Conservation (phyloP, 805 yeast genomes). For the Saccharomycopsis javanensis region DNA sequence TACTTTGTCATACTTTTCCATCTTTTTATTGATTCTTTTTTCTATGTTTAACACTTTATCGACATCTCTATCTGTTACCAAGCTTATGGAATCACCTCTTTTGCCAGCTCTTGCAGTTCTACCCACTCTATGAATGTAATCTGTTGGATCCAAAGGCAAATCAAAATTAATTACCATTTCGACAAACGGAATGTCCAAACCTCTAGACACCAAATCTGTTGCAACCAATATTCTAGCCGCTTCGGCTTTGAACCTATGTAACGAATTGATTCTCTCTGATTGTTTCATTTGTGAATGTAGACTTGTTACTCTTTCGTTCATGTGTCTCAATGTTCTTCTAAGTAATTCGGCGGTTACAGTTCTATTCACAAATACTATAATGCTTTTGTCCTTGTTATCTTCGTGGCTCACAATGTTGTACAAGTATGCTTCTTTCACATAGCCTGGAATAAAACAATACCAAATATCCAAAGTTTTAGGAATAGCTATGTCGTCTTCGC, state of each 20-base stretch:
- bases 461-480: conserved; percentile 60
- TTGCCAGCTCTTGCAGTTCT: conserved; percentile 99
- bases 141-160: conserved; percentile 93
- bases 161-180: conserved; percentile 86
- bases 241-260: conserved; percentile 87
- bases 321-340: conserved; percentile 59
- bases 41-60: conserved; percentile 77
- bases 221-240: conserved; percentile 91
- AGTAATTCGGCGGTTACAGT: conserved; percentile 84
- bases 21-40: conserved; percentile 66
- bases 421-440: conserved; percentile 84
- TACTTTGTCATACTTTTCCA: conserved; percentile 64
- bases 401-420: conserved; percentile 56
- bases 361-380: conserved; percentile 84
- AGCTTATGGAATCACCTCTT: conserved; percentile 69
- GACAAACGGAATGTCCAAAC: conserved; percentile 91
- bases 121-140: conserved; percentile 94
- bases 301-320: conserved; percentile 79
- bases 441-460: conserved; percentile 73
- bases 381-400: conserved; percentile 54
- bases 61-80: conserved; percentile 81
- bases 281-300: conserved; percentile 94
- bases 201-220: conserved; percentile 96
- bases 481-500: conserved; percentile 59
- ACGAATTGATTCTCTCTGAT: conserved; percentile 77